A percentile compares a stretch with the other conserved stretches of the same genome.
Evolutionary conservation across 257 asterid genomes (phyloP).

Genomic region (Fraxinus excelsior): DNA sequence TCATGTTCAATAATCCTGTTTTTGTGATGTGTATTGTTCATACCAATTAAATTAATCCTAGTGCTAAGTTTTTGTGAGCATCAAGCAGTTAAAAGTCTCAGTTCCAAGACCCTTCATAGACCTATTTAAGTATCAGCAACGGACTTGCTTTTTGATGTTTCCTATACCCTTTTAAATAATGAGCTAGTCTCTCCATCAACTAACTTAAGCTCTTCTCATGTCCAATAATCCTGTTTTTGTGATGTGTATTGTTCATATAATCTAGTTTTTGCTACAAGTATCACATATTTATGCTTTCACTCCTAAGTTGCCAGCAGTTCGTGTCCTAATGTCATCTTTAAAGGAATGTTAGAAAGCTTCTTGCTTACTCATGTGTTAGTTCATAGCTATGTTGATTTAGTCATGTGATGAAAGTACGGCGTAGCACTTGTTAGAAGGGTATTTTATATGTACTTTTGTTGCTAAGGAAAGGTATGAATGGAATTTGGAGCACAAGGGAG

Average conservation of each 20-base stretch:
- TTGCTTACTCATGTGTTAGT: background rate
- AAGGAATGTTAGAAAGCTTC: background rate
- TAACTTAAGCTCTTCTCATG: background rate
- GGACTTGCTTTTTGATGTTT: conserved; percentile 5
- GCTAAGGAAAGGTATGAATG: background rate
- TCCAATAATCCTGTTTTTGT: background rate
- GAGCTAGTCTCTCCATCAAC: too few relatives aligned
- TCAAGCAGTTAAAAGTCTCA: background rate
- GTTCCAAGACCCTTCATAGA: background rate
- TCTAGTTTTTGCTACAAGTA: background rate
- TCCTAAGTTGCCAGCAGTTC: background rate
- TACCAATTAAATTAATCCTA: conserved; percentile 10
- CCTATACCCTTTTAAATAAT: background rate
- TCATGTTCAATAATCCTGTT: background rate
- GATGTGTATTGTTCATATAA: background rate
- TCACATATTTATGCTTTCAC: background rate
- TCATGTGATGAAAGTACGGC: background rate
- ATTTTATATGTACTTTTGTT: background rate
- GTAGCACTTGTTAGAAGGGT: background rate
- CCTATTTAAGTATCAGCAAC: background rate
- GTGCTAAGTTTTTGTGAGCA: conserved; percentile 3
- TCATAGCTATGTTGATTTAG: background rate
- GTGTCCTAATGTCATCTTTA: background rate
- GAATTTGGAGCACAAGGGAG: background rate
- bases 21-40: background rate